phyloP scores from a whole-genome alignment of 805 yeast genomes.

The Ascoidea asiatica region DNA sequence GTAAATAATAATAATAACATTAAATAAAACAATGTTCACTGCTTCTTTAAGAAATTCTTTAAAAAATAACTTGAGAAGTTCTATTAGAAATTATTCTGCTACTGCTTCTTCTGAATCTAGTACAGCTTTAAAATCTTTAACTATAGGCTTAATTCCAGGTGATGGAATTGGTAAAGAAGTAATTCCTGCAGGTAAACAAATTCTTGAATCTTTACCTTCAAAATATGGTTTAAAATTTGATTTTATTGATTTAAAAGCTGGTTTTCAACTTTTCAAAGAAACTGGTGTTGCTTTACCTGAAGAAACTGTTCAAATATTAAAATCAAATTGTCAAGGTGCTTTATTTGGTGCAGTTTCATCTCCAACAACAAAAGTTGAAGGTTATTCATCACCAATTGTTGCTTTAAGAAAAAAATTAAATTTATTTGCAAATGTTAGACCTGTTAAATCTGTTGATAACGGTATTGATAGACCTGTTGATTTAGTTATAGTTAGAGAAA shows the following conservation, averaged over 20 bases:
- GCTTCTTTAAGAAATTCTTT: neutral
- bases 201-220: constrained; percentile 73
- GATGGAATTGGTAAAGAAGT: constrained; percentile 98
- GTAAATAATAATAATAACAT: no score
- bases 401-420: constrained; percentile 96
- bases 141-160: constrained; percentile 79
- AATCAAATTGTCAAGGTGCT: constrained; percentile 88
- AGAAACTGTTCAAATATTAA: constrained; percentile 68
- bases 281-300: constrained; percentile 97
- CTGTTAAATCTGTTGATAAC: constrained; percentile 86
- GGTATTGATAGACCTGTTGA: constrained; percentile 75
- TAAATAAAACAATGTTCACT: neutral
- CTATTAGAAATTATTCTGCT: constrained; percentile 15
- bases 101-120: constrained; percentile 24
- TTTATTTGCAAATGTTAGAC: constrained; percentile 92
- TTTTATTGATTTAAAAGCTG: constrained; percentile 83
- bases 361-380: constrained; percentile 86
- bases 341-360: constrained; percentile 95
- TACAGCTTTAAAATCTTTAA: constrained; percentile 31
- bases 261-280: constrained; percentile 83
- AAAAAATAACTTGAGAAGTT: constrained; percentile 12
- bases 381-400: constrained; percentile 96
- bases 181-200: constrained; percentile 83
- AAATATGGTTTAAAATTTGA: constrained; percentile 67
- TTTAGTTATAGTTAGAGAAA: constrained; percentile 96